Base-by-base conservation (phyloP, 2,329 filamentous ascomycete species). In the Cladosporium sp. region DNA sequence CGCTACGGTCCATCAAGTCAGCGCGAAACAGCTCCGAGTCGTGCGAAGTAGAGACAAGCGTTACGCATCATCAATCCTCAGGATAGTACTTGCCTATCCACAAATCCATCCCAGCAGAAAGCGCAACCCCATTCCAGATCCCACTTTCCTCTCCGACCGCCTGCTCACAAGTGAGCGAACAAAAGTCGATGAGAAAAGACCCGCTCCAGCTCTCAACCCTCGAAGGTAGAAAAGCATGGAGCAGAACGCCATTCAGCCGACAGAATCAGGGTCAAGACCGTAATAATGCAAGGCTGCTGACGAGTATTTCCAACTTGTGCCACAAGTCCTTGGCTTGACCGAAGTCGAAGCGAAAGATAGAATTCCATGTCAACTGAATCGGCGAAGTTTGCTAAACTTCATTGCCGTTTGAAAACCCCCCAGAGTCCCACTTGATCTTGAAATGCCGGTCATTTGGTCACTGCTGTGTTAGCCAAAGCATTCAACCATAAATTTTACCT, bases 141-240 rank as follows among this genome's bases (percentile, higher is more conserved):
- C 28, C 18, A 11, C 28, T 21, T 31, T 46, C 56, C 56, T 59
- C 56, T 59, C 56, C 56, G 26, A 16, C 56, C 56, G 56, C 56
- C 37, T 26, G 56, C 56, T 18, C 37, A 59, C 55, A 44, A 46
- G 18, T 58, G 56, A 46, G 56, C 56, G 35, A 59, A 59, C 56
- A 28, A 46, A 23, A 55, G n/a, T 28, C 56, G 56, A 59, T 59
- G 56, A 59, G 56, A 59, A 59, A 59, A 59, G 56, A 59, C 56
- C 37, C n/a, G 31, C 33, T 23, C 23, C 23, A 46, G 14, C 56
- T 21, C 33, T 29, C 23, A 37, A 44, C 56, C 11, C 21, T n/a
- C 12, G 2, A 14, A 16, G 21, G 26, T 16, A 37, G 16, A 28
- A 14, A 59, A 44, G 56, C 56, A 28, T 35, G 8, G 8, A 59